Evolutionary conservation across 176 grass and related monocot species (phyloP), one percentile per base, ranked within the genome.

Genomic region (Calamus simplicifolius): DNA sequence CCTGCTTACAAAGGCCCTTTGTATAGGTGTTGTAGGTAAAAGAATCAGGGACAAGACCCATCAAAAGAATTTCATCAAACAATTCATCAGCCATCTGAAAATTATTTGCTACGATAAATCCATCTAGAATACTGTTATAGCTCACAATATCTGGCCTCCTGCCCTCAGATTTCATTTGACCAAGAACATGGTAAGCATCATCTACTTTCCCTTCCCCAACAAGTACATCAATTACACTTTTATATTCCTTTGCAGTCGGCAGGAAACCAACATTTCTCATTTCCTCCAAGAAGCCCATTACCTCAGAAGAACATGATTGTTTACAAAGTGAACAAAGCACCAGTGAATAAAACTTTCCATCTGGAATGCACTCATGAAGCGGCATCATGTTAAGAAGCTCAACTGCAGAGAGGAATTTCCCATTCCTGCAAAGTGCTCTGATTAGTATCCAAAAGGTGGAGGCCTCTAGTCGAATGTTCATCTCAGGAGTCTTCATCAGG

Each of bases 51-150:
- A 80, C 52, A 49, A 83, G 27, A 43, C 88, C 88, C 1, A 66
- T 56, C 8, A 87, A 54, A 54, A 90, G 82, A 58, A 93, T 87
- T 84, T 84, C 83, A 70, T 93, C 88, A 27, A 95, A 88, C 67
- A 73, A 67, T 62, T 85, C 67, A 14, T 83, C 75, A 15, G 78
- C 78, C 51, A 52, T 61, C 4, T 74, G 50, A 12, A 85, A 74
- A 21, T 62, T n/a, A 0, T 48, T 48, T 29, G 14, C 25, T 21
- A 54, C 19, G 5, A 59, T 56, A 65, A 76, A 85, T 0, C 63
- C 78, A n/a, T 56, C 62, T 12, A 80, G 19, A 16, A 89, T 10
- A 2, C 7, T 52, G 25, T 76, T 77, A 56, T 70, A 81, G 56
- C 78, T 56, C 2, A 19, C 30, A 7, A 80, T 35, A 5, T 64